Evolutionary conservation across 225 moss, liverwort and hornwort genomes (phyloP).

Genomic region (Polytrichum commune): DNA sequence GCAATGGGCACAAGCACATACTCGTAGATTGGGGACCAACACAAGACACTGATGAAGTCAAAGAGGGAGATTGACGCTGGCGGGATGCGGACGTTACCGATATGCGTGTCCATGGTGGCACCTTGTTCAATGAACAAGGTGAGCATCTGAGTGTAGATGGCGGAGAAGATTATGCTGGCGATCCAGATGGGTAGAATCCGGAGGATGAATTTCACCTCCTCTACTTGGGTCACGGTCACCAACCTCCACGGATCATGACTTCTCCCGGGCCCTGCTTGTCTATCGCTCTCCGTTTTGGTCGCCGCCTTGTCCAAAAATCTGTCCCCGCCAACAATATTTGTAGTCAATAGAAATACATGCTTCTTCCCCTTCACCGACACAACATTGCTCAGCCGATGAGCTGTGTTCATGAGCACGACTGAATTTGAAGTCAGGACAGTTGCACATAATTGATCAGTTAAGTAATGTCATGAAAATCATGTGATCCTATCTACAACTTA

Average conservation of each 20-base stretch:
- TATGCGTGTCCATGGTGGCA: constrained; percentile 55
- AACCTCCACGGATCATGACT: constrained; percentile 47
- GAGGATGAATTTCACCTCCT: constrained; percentile 72
- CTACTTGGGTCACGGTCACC: constrained; percentile 75
- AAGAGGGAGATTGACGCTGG: constrained; percentile 81
- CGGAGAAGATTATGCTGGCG: constrained; percentile 71
- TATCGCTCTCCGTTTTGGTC: constrained; percentile 35
- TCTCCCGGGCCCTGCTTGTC: constrained; percentile 18
- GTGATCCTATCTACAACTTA: too few relatives aligned
- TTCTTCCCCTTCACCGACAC: too few relatives aligned
- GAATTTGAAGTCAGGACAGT: too few relatives aligned
- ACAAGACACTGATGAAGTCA: constrained; percentile 63
- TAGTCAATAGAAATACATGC: not conserved
- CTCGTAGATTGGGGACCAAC: constrained; percentile 77
- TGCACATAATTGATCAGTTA: too few relatives aligned
- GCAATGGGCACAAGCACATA: constrained; percentile 68
- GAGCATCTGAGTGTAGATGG: constrained; percentile 73
- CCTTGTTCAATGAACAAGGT: constrained; percentile 82
- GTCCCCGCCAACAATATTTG: not conserved
- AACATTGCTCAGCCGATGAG: too few relatives aligned
- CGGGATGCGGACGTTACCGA: constrained; percentile 58
- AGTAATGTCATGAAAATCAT: too few relatives aligned
- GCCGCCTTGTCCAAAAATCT: constrained; percentile 86
- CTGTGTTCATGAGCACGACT: too few relatives aligned
- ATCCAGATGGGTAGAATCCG: constrained; percentile 76